These are phyloP conservation scores for Tetraselmis chui DNA, from an alignment of 139 green algal species.

Conservation along the genomic window DNA sequence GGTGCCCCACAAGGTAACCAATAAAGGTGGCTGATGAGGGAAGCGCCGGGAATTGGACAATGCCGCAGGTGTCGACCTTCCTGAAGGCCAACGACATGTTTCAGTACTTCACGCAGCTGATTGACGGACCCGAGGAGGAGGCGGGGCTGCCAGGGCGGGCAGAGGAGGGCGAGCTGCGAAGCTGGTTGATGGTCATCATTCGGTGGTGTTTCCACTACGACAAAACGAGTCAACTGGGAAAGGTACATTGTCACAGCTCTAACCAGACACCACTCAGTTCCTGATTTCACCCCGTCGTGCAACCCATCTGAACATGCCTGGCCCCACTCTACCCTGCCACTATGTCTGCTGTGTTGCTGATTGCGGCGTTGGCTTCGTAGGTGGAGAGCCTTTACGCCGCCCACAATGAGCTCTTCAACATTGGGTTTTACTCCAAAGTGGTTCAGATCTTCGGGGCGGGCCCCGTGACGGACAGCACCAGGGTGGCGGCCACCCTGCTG, in stretches of 20 bases:
- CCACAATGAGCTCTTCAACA: neutral
- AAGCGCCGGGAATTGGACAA: no score
- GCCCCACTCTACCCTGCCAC: no score
- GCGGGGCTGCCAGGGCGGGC: neutral
- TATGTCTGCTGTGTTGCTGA: no score
- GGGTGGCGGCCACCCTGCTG: neutral
- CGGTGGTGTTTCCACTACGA: neutral
- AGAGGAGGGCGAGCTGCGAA: neutral
- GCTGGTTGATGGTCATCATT: neutral
- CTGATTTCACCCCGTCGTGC: no score
- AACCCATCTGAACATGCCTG: no score
- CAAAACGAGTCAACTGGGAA: neutral
- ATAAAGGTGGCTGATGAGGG: no score
- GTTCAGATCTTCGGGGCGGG: neutral
- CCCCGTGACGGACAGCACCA: neutral
- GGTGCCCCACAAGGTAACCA: no score
- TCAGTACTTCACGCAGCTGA: neutral
- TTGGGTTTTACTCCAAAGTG: neutral
- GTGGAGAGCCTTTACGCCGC: neutral
- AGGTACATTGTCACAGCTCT: neutral
- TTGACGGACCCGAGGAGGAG: neutral
- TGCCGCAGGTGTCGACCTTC: neutral
- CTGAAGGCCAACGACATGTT: neutral
- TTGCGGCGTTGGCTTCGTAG: no score
- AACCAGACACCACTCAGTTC: no score